These are phyloP conservation scores for Rhodotorula diobovata DNA, from an alignment of 768 basidiomycete genomes.

Conservation along the genomic window DNA sequence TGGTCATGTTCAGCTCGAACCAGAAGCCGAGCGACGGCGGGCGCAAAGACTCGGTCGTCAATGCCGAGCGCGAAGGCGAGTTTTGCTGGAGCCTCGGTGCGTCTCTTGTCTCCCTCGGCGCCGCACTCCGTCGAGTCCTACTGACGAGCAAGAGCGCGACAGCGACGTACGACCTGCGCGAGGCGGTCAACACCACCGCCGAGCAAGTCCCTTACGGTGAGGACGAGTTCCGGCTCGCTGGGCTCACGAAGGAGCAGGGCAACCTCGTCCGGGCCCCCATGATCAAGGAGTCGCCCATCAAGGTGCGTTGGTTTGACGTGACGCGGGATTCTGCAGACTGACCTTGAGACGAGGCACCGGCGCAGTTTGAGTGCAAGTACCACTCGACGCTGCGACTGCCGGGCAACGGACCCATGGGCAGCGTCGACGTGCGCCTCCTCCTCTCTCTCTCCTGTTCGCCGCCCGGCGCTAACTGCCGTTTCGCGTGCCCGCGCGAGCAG, in stretches of 20 bases:
- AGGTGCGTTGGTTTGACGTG: neutral
- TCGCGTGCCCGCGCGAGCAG: neutral
- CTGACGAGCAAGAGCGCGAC: too few relatives aligned
- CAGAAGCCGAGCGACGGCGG: neutral
- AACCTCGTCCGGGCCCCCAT: constrained; percentile 3
- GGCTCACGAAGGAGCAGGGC: neutral
- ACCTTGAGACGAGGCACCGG: too few relatives aligned
- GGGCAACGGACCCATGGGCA: constrained; percentile 4
- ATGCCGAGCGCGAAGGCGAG: constrained; percentile 8
- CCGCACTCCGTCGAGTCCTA: too few relatives aligned
- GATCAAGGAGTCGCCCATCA: constrained; percentile 10
- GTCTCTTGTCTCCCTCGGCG: neutral
- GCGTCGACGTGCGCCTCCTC: neutral
- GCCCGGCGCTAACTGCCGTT: too few relatives aligned
- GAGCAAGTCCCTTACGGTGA: constrained; percentile 12
- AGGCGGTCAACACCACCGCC: constrained; percentile 2
- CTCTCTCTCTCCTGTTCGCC: neutral
- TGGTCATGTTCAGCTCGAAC: constrained; percentile 15
- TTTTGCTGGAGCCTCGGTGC: constrained; percentile 17
- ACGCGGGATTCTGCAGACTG: neutral
- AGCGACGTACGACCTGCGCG: constrained; percentile 14
- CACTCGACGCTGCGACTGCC: constrained; percentile 3
- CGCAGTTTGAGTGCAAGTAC: constrained; percentile 20
- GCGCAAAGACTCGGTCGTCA: constrained; percentile 2
- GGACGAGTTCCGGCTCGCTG: constrained; percentile 14